These are phyloP conservation scores for Mrakiaceae sp. DNA, from an alignment of 1,284 basidiomycete species.

Conservation along the genomic window DNA sequence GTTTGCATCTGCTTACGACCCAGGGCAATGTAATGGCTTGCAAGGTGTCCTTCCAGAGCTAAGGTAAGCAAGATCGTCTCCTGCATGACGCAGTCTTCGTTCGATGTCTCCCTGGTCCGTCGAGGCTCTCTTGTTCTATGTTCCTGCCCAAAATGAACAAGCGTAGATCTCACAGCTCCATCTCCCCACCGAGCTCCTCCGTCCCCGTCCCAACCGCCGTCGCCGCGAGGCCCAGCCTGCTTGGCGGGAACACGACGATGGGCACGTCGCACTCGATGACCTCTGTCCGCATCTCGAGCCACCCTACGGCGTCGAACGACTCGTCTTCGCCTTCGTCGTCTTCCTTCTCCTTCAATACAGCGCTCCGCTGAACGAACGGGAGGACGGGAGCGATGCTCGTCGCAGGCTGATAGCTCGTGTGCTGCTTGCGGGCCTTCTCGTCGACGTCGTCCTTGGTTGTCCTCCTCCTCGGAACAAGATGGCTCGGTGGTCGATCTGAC, in stretches of 20 bases:
- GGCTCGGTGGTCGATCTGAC: not conserved
- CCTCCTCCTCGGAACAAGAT: not conserved
- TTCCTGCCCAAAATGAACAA: no score
- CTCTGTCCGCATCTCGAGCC: constrained; percentile 16
- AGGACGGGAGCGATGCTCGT: constrained; percentile 8
- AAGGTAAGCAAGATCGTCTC: no score
- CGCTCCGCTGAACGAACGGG: not conserved
- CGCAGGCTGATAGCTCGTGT: not conserved
- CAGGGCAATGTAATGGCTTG: no score
- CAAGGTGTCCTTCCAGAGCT: no score
- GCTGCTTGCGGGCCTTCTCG: not conserved
- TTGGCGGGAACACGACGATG: constrained; percentile 9
- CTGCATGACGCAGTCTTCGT: no score
- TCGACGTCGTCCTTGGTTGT: not conserved
- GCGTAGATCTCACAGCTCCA: no score
- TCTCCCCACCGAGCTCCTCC: no score
- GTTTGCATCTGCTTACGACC: no score
- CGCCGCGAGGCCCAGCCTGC: constrained; percentile 3
- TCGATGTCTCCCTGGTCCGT: no score
- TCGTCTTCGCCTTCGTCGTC: not conserved
- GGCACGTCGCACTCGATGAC: constrained; percentile 16
- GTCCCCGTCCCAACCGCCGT: not conserved
- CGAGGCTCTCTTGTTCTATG: no score
- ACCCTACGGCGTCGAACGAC: not conserved
- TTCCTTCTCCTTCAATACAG: not conserved